These are phyloP conservation scores for Oropetium thomaeum DNA, from an alignment of 176 grass and related monocot species.

Conservation along the genomic window DNA sequence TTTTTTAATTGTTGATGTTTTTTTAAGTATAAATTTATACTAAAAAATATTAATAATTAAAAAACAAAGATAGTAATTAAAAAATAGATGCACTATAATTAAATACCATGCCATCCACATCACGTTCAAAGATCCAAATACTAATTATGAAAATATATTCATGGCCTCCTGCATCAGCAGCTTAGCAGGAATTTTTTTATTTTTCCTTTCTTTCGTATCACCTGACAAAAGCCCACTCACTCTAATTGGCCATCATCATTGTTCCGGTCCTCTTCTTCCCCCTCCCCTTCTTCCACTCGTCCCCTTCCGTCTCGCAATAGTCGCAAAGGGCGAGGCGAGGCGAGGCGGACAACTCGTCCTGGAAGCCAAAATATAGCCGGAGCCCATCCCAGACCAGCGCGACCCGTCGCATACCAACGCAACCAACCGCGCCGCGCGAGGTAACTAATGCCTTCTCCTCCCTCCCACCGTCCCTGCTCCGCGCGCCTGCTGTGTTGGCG, in stretches of 20 bases:
- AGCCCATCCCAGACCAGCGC: conserved; percentile 29
- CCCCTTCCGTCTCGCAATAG: not conserved
- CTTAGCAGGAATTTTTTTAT: not conserved
- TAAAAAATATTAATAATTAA: too few species aligned
- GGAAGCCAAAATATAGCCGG: conserved; percentile 33
- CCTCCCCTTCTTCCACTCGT: not conserved
- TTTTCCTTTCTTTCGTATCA: conserved; percentile 4
- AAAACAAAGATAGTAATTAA: too few species aligned
- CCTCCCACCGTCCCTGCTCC: not conserved
- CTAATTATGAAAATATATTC: not conserved
- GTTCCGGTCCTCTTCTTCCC: not conserved
- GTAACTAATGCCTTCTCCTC: conserved; percentile 27
- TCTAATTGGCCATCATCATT: conserved; percentile 1
- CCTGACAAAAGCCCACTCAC: not conserved
- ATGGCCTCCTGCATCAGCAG: not conserved
- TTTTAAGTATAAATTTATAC: too few species aligned
- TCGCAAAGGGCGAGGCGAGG: not conserved
- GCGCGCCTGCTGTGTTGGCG: not conserved
- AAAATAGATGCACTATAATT: not conserved
- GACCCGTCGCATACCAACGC: conserved; percentile 1
- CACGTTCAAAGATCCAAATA: not conserved
- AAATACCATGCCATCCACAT: not conserved
- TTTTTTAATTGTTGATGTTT: too few species aligned
- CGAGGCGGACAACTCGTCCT: not conserved
- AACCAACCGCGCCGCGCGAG: conserved; percentile 23